These are phyloP conservation scores for Pseudognaphalium luteoalbum DNA, from an alignment of 129 eudicot species.

Conservation along the genomic window DNA sequence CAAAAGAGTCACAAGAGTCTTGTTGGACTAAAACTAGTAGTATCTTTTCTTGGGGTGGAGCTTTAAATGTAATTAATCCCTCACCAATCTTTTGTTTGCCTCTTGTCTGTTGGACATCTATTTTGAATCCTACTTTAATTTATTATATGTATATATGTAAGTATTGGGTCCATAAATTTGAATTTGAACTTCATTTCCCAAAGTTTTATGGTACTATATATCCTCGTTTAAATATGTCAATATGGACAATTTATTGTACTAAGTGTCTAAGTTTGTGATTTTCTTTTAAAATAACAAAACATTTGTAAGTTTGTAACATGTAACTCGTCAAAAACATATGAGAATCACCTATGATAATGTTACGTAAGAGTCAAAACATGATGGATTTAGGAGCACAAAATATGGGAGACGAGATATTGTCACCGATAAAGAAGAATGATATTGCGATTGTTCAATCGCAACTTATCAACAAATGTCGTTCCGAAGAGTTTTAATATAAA, in stretches of 20 bases:
- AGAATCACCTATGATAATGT: no score
- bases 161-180: slow-evolving; percentile 24
- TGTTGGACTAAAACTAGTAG: slow-evolving; percentile 35
- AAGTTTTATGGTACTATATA: not conserved
- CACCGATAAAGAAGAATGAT: no score
- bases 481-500: no score
- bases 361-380: no score
- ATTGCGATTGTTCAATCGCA: no score
- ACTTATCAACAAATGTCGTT: no score
- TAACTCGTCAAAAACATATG: no score
- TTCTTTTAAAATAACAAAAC: no score
- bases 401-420: no score
- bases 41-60: slow-evolving; percentile 27
- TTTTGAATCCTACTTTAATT: slow-evolving; percentile 22
- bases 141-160: not conserved
- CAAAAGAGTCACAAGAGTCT: slow-evolving; percentile 40
- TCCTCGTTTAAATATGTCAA: not conserved
- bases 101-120: slow-evolving; percentile 29
- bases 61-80: slow-evolving; percentile 45
- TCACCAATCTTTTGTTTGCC: slow-evolving; percentile 47
- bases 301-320: no score
- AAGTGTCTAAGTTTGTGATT: no score
- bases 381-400: no score
- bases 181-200: slow-evolving; percentile 20
- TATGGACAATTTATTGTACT: not conserved